Evolutionary conservation across 176 grass and related monocot species (phyloP), one percentile per base, ranked within the genome.

Genomic region (barley (Hordeum vulgare)): DNA sequence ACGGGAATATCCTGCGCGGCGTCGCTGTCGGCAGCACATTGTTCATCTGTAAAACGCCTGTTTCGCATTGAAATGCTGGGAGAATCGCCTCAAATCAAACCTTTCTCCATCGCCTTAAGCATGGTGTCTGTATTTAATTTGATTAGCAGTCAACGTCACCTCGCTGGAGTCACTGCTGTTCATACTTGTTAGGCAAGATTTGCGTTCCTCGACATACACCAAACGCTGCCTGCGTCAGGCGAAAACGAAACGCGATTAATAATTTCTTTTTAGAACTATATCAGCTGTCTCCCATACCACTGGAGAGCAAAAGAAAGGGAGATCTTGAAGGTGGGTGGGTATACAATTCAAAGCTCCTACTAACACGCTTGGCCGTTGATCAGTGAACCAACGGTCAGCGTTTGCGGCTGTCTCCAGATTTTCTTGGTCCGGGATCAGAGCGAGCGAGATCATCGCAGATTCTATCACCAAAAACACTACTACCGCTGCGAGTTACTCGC

Each of bases 11-110:
- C 45, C 41, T 35, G 27, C 25, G 24, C 23, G 11, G 44, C 13
- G 75, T 84, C 74, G 68, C 79, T 42, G 88, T 82, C 83, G 21
- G 44, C 49, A 5, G 63, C 58, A 18, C 47, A 40, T 40, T 59
- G 41, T 9, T 71, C 73, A 47, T 86, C 73, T 37, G 83, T 57
- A 66, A 34, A 42, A 73, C 61, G 49, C 67, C 67, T 83, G 63
- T 82, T 79, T 68, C 28, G 24, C 74, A 76, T 80, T 74, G 66
- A 84, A 61, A 69, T 79, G 40, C 70, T 90, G 28, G 56, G 39
- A 15, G 23, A 12, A 8, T 81, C 10, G 21, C 27, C 47, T 61
- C 72, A 39, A 81, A 49, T 15, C 45, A 49, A 51, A 77, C 27
- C 51, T 67, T 61, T 85, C 51, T 35, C 61, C 25, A 74, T 80